Conservation (phyloP, 768 basidiomycete genomes). For the Panaeolus cyanescens region DNA sequence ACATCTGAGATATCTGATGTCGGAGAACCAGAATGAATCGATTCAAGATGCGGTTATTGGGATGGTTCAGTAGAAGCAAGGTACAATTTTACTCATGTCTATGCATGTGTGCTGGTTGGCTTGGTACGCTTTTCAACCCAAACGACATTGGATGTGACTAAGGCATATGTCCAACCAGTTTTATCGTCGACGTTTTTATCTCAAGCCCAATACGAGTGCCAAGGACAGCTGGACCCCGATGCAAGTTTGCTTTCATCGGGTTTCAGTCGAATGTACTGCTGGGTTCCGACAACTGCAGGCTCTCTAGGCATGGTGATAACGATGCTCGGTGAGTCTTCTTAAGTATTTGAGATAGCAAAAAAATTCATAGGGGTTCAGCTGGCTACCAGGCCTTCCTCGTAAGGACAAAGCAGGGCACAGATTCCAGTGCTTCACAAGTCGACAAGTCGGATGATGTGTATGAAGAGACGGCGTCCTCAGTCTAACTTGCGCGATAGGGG, state of each 20-base stretch:
- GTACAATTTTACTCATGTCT: not conserved
- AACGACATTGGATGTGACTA: not conserved
- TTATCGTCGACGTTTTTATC: not conserved
- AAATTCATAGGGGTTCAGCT: not conserved
- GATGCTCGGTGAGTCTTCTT: not conserved
- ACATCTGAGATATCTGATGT: not conserved
- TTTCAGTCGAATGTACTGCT: not conserved
- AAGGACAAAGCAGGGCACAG: not conserved
- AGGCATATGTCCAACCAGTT: not conserved
- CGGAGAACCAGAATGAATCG: not conserved
- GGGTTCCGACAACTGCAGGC: not conserved
- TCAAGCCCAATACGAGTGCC: not conserved
- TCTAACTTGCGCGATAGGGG: not conserved
- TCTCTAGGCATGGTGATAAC: not conserved
- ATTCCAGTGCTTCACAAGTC: not conserved
- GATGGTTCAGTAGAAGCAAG: not conserved
- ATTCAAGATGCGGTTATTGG: not conserved
- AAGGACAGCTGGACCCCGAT: not conserved
- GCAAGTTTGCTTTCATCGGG: not conserved
- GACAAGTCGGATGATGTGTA: not conserved
- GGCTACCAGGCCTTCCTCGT: not conserved
- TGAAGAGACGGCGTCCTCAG: not conserved
- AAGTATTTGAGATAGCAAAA: not conserved
- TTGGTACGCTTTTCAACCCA: not conserved
- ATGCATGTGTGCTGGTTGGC: not conserved